These are phyloP conservation scores for Aphanocladium album DNA, from an alignment of 2,329 filamentous ascomycete species.

Conservation along the genomic window DNA sequence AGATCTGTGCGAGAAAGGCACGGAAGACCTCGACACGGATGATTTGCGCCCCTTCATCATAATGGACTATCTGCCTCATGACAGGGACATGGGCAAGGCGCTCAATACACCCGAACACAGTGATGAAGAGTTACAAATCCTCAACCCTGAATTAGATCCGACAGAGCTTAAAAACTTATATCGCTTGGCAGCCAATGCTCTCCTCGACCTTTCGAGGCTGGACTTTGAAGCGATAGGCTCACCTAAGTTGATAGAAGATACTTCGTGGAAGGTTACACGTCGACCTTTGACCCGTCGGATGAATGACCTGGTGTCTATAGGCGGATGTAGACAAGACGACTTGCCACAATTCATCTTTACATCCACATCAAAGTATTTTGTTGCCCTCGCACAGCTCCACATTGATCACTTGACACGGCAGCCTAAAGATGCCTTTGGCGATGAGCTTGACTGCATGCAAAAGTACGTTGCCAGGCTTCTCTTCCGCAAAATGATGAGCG, in stretches of 20 bases:
- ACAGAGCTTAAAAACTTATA: background rate
- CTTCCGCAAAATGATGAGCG: background rate
- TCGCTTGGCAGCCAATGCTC: background rate
- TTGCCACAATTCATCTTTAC: background rate
- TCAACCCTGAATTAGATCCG: background rate
- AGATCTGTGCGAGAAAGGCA: background rate
- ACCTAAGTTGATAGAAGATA: background rate
- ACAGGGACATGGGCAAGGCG: background rate
- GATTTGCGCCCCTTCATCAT: background rate
- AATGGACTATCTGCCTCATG: background rate
- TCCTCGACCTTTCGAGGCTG: background rate
- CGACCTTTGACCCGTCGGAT: background rate
- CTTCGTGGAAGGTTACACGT: background rate
- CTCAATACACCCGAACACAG: background rate
- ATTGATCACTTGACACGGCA: background rate
- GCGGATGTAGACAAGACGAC: background rate
- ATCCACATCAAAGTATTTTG: background rate
- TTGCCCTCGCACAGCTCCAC: background rate
- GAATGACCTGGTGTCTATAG: background rate
- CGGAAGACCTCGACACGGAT: background rate
- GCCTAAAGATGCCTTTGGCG: background rate
- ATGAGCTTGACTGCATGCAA: background rate
- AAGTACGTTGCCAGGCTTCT: background rate
- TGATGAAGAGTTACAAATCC: background rate
- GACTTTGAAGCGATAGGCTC: background rate